These are phyloP conservation scores for Nemania serpens DNA, from an alignment of 2,329 filamentous ascomycete species.

Conservation along the genomic window DNA sequence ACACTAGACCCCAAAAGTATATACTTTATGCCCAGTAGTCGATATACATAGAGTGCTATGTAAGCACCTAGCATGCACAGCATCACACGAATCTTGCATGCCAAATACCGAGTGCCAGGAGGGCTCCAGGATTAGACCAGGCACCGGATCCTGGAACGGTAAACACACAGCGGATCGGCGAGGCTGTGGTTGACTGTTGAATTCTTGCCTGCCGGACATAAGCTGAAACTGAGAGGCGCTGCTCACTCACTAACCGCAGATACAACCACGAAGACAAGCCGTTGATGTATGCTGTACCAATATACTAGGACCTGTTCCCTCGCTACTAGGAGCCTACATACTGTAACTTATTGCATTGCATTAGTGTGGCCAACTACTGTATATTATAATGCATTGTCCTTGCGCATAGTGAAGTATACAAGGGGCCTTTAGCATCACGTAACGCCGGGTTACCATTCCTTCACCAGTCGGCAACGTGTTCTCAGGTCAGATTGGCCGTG, in stretches of 20 bases:
- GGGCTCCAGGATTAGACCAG: constrained; percentile 10
- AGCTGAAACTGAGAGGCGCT: constrained; percentile 12
- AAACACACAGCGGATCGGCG: constrained; percentile 15
- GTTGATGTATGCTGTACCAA: neutral
- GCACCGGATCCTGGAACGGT: constrained; percentile 14
- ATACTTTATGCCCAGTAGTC: too few relatives aligned
- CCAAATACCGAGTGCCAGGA: constrained; percentile 16
- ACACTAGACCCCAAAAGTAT: neutral
- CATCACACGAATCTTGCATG: constrained; percentile 15
- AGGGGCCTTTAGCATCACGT: constrained; percentile 21
- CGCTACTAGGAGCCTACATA: too few relatives aligned
- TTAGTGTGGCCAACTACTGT: neutral
- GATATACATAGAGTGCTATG: neutral
- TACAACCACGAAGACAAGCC: neutral
- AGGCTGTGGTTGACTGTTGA: constrained; percentile 8
- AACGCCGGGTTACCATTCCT: constrained; percentile 10
- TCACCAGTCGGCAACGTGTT: constrained; percentile 14
- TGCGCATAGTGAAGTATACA: neutral
- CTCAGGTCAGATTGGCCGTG: constrained; percentile 10
- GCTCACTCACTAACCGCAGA: neutral
- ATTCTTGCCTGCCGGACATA: constrained; percentile 12
- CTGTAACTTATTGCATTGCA: too few relatives aligned
- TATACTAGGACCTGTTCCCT: too few relatives aligned
- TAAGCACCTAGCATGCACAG: constrained; percentile 11
- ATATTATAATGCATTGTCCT: neutral